Percentiles rank a stretch among this genome's conserved stretches.
Conservation (phyloP, 352 stramenopile species). For the Phytophthora ohioensis region DNA sequence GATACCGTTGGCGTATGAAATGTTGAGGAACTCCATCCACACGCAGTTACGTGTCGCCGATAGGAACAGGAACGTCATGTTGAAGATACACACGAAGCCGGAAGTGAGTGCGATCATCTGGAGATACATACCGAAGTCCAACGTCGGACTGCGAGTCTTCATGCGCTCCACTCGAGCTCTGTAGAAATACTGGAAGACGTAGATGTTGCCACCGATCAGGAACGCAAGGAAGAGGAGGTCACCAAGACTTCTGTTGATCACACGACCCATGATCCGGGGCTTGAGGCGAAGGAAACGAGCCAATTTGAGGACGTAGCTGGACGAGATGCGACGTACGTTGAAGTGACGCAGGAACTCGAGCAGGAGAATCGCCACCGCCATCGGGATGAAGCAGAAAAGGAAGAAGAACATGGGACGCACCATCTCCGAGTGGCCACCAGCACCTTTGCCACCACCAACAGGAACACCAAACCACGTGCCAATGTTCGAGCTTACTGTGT, state of each 20-base stretch:
- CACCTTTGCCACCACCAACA: conserved; percentile 10
- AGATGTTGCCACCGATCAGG: conserved; percentile 47
- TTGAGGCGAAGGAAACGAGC: conserved; percentile 53
- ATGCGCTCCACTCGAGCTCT: conserved; percentile 14
- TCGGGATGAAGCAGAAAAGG: conserved; percentile 54
- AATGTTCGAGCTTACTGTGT: conserved; percentile 23
- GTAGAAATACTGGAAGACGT: conserved; percentile 42
- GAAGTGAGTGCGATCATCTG: conserved; percentile 43
- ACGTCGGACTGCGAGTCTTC: conserved; percentile 13
- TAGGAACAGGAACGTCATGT: conserved; percentile 62
- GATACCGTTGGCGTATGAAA: conserved; percentile 60
- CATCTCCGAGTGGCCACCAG: conserved; percentile 54
- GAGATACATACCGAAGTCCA: conserved; percentile 38
- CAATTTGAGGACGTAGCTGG: conserved; percentile 35
- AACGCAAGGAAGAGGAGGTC: conserved; percentile 42
- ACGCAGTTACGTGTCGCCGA: conserved; percentile 52
- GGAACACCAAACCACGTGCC: conserved; percentile 44
- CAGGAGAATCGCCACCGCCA: conserved; percentile 46
- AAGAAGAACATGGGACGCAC: conserved; percentile 61
- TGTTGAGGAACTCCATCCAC: conserved; percentile 70
- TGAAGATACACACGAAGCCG: conserved; percentile 54
- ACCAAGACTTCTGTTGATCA: conserved; percentile 46
- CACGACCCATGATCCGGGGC: conserved; percentile 29
- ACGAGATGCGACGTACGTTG: conserved; percentile 49
- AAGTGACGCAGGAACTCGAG: conserved; percentile 53